Evolutionary conservation across 164 flowering plant species (phyloP), one percentile per base, ranked within the genome.

Genomic region (Nelumbo lutea): DNA sequence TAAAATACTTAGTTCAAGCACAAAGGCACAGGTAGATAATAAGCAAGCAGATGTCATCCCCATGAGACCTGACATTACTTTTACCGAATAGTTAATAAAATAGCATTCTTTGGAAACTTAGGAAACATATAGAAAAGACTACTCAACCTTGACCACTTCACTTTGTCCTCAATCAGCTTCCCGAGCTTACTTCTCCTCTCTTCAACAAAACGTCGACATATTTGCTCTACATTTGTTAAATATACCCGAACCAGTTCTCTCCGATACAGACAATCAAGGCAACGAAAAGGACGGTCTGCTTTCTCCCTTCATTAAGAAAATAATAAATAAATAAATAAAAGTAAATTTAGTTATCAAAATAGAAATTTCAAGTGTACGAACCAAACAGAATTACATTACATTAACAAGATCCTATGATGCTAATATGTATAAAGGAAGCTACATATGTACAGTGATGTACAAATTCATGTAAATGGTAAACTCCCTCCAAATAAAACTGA

Each of bases 241-340:
- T 93, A 91, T 59, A 93, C 97, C 59, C 97, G 80, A 74, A 93
- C 90, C 73, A 93, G 94, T 83, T 91, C 98, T 80, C 97, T 87
- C 79, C 98, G 77, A 80, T 93, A 93, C 70, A 88, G 88, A 77
- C 90, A 87, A 75, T 90, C 96, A 77, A 93, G 94, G 81, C 97
- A 91, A 52, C 95, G 94, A 69, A 91, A 93, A 38, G 96, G 98
- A 2, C 91, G 92, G 65, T 90, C 84, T 69, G 89, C 80, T 83
- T 83, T 93, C 77, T 93, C 98, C 87, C 98, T 93, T 61, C 71
- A 80, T 69, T 46, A n/a, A 38, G 53, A 68, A 15, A 68, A 55
- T 27, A n/a, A 41, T 53, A 27, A 27, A 27, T 27, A 27, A 27
- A 27, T 27, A 27, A 27, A 27, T 27, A 27, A 14, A 15, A 43